Evolutionary conservation across 805 yeast species (phyloP), one percentile per base, ranked within the genome.

Genomic region (Tetrapisispora namnaoensis): DNA sequence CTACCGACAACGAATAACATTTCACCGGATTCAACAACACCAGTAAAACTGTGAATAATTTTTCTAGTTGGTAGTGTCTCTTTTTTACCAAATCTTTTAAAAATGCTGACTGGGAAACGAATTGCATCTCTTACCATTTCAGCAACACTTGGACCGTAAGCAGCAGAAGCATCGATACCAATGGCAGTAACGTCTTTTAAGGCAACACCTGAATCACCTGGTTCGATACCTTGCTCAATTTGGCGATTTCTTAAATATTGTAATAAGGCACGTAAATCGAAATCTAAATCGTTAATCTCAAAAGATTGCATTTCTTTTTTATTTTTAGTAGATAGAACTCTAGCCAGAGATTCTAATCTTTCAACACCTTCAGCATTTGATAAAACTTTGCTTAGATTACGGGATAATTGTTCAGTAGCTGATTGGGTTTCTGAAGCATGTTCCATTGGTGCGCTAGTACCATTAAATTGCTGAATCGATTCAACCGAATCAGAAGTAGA

Each of bases 121-220:
- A 55, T 49, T 24, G 58, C 43, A 32, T 66, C 68, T 54, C 75
- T 67, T 1, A 65, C 27, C 70, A 72, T 63, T 57, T 74, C 76
- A 32, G 64, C 69, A 30, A 73, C 72, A 17, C 75, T 69, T 30
- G 76, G 76, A 44, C 76, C 76, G 56, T 67, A 72, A 14, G 78
- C 76, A 42, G 78, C 77, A 30, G 78, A 76, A 20, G 78, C 73
- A 52, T 79, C 82, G 46, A 70, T 55, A 63, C 76, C 78, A 54
- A 71, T 65, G 48, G 75, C 72, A 8, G 75, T 72, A 16, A 74
- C 53, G 44, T 65, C 60, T 49, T 66, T 72, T 56, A 74, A 70
- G 3, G 75, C 75, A 44, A 74, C 69, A 62, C 85, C 85, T 4
- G 77, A 70, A 45, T 71, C 72, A 49, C 74, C 70, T 1, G 74